Evolutionary conservation across 2,329 filamentous ascomycete genomes (phyloP), one percentile per base, ranked within the genome.

Genomic region (Hysterium pulicare): DNA sequence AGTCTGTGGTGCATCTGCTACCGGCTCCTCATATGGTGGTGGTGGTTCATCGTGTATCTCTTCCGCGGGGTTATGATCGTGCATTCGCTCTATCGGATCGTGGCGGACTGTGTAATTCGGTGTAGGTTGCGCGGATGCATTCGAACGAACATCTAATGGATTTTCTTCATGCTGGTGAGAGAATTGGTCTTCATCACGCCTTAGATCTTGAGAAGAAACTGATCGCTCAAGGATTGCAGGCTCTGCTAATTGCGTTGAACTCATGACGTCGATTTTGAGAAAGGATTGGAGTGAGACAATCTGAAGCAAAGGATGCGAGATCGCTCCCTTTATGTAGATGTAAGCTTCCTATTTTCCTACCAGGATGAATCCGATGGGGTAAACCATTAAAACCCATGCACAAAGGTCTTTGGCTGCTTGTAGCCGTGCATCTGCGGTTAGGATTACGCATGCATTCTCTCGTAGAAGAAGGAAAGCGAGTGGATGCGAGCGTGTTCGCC

Each of bases 21-120:
- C 21, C 6, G 34, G 40, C 22, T 48, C 48, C 30, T 47, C 44
- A 33, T 56, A 56, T 13, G 49, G 51, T 16, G 53, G 53, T 16
- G 53, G 53, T 13, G 51, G 51, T 32, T 56, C 53, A 35, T 54
- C 49, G 9, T 46, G 24, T 6, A 33, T 19, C 15, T 34, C 17
- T 3, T 40, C 40, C 9, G 44, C 17, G 21, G 45, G 42, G 30
- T 49, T 23, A 10, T 33, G 32, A 9, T 28, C 16, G 17, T n/a
- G 15, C 16, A 19, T 26, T 33, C 10, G 33, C 11, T 33, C 32
- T 26, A 37, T 22, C 5, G 34, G 34, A 23, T 37, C 34, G 3
- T 37, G 17, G 13, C 34, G 34, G 11, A 38, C 33, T 34, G 44
- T 35, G 16, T 36, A 23, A 22, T 35, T 46, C 6, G 46, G 40